These are phyloP conservation scores for Collybia sordida DNA, from an alignment of 768 basidiomycete genomes.

Conservation along the genomic window DNA sequence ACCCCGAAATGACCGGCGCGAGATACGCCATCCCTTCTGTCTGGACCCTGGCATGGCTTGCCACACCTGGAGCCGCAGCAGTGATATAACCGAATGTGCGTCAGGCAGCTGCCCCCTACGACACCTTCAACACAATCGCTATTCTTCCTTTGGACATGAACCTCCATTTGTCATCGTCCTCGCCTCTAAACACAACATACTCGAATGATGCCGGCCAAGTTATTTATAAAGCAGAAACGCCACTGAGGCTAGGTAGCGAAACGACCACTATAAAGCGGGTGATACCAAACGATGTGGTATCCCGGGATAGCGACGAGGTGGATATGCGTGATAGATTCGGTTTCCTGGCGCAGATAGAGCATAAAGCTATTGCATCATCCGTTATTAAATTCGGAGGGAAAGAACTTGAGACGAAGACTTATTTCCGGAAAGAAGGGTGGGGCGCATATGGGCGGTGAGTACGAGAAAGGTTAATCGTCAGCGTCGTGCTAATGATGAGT, in stretches of 20 bases:
- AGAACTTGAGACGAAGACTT: slow-evolving; percentile 21
- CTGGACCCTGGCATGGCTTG: too few relatives aligned
- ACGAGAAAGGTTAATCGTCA: background rate
- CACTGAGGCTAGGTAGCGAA: slow-evolving; percentile 17
- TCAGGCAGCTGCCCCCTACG: slow-evolving; percentile 1
- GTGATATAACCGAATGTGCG: too few relatives aligned
- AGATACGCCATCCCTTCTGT: too few relatives aligned
- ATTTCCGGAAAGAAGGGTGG: slow-evolving; percentile 20
- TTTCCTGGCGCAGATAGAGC: slow-evolving; percentile 31
- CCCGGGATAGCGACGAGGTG: background rate
- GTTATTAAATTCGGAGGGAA: slow-evolving; percentile 25
- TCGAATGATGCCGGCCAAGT: slow-evolving; percentile 17
- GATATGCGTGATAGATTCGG: slow-evolving; percentile 26
- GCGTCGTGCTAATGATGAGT: background rate
- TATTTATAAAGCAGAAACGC: slow-evolving; percentile 19
- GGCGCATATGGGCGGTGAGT: slow-evolving; percentile 20
- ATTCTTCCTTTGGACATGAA: slow-evolving; percentile 1
- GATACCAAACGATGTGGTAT: background rate
- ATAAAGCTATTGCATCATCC: slow-evolving; percentile 26
- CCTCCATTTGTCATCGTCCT: slow-evolving; percentile 18
- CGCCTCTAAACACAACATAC: slow-evolving; percentile 19
- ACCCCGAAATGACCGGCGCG: too few relatives aligned
- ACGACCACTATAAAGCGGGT: slow-evolving; percentile 4
- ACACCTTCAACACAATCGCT: background rate
- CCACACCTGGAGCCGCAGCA: too few relatives aligned